Base-by-base conservation (phyloP, 441 rosid species). In the Viola pubescens region DNA sequence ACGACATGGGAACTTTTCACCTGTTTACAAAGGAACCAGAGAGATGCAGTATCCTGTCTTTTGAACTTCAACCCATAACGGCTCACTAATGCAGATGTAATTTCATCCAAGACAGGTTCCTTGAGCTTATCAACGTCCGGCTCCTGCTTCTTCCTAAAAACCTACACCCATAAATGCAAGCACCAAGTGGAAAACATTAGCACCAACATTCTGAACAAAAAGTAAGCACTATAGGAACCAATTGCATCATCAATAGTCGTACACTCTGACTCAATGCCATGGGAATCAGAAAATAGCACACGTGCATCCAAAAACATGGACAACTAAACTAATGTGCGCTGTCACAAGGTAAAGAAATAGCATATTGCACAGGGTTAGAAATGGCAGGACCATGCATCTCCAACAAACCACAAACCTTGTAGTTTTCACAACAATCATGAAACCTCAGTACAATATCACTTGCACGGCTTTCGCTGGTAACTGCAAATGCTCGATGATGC, bases 11-110 rank as follows among this genome's bases (percentile, higher is more conserved):
- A 47, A 71, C 56, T 43, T 56, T 10, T 53, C 54, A 84, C 98
- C 96, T 89, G 96, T 75, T 89, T 89, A 73, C 98, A 92, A 56
- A 92, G 76, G 79, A 89, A 89, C 96, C 98, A 92, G 49, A 92
- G 88, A 70, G 95, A 86, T 49, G 95, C 73, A 40, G 80, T 68
- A 61, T 87, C 97, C 58, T 89, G 77, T 73, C 81, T 80, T 0
- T 91, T 87, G 64, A 92, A 84, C 55, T 70, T 76, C 60, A 88
- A 69, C 66, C 63, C 80, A 68, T 73, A 75, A 48, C 82, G 89
- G 67, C 67, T 81, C 11, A 70, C 74, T 49, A 89, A 57, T 12
- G 97, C 74, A 64, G 77, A 58, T 1, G 84, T 77, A 58, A 89
- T 89, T 75, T 87, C 84, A 54, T 86, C 79, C 42, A 94, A 61